A percentile compares a stretch with the other conserved stretches of the same genome.
phyloP scores from a whole-genome alignment of 2,329 filamentous ascomycete species.

The Furcasterigmium furcatum region DNA sequence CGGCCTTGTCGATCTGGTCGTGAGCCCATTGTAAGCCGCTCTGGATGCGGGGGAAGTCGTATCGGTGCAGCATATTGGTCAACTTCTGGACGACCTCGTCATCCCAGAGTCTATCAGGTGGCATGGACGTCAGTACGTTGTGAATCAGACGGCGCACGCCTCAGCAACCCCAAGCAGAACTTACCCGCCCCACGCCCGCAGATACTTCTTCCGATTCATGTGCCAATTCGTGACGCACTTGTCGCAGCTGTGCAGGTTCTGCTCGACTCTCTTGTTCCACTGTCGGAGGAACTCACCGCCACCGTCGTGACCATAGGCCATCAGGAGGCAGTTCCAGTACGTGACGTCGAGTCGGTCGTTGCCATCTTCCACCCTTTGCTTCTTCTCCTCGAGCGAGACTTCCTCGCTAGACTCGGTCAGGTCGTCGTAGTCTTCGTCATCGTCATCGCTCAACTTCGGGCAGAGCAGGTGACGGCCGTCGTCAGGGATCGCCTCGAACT shows the following conservation, averaged over 20 bases:
- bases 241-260: conserved; percentile 61
- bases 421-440: conserved; percentile 59
- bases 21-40: conserved; percentile 55
- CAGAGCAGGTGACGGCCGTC: conserved; percentile 62
- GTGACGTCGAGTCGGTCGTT: conserved; percentile 56
- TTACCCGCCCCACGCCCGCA: conserved; percentile 61
- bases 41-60: conserved; percentile 61
- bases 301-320: conserved; percentile 62
- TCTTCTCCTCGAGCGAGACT: conserved; percentile 48
- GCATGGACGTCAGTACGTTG: neutral
- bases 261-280: conserved; percentile 55
- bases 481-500: conserved; percentile 38
- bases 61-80: conserved; percentile 51
- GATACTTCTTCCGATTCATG: conserved; percentile 59
- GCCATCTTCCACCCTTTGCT: conserved; percentile 50
- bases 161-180: conserved; percentile 16
- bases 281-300: conserved; percentile 57
- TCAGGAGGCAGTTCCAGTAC: conserved; percentile 65
- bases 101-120: conserved; percentile 32
- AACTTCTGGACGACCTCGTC: conserved; percentile 51
- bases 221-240: conserved; percentile 74
- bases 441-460: conserved; percentile 60
- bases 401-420: conserved; percentile 28
- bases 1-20: conserved; percentile 49
- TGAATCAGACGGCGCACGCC: neutral